A percentile compares a stretch with the other conserved stretches of the same genome.
Evolutionary conservation across 352 stramenopile genomes (phyloP).

Genomic region (Phytophthora fragariaefolia): DNA sequence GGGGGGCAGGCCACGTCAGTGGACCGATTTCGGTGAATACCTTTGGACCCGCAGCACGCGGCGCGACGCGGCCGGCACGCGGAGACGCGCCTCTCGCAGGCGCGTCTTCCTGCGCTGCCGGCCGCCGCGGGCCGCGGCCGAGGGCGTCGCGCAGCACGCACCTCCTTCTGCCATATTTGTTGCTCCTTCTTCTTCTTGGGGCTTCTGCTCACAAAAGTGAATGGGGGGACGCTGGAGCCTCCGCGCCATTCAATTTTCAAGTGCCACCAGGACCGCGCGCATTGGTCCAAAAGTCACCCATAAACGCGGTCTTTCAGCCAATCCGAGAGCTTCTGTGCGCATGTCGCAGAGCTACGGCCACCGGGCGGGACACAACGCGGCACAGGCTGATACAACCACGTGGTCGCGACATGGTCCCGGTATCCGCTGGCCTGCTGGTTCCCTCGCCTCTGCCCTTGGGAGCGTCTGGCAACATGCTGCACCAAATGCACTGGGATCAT

Average conservation of each 20-base stretch:
- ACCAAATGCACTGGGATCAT: no score
- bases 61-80: conserved; percentile 3
- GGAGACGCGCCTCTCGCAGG: neutral
- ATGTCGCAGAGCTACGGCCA: conserved; percentile 24
- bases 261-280: neutral
- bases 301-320: no score
- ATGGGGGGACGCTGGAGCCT: conserved; percentile 36
- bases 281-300: conserved; percentile 24
- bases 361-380: conserved; percentile 5
- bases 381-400: neutral
- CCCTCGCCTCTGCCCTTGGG: neutral
- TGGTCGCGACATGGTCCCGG: neutral
- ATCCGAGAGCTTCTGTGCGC: neutral
- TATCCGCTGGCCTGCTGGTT: conserved; percentile 2
- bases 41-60: neutral
- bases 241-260: conserved; percentile 35
- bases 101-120: conserved; percentile 3
- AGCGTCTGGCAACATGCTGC: conserved; percentile 1
- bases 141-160: conserved; percentile 15
- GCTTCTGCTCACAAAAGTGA: conserved; percentile 45
- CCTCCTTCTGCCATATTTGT: conserved; percentile 55
- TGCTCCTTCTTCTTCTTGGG: conserved; percentile 39
- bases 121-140: neutral
- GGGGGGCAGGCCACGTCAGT: conserved; percentile 32
- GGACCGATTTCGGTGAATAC: neutral